Evolutionary conservation across 1,284 basidiomycete genomes (phyloP).

Genomic region (Inonotus hispidus): DNA sequence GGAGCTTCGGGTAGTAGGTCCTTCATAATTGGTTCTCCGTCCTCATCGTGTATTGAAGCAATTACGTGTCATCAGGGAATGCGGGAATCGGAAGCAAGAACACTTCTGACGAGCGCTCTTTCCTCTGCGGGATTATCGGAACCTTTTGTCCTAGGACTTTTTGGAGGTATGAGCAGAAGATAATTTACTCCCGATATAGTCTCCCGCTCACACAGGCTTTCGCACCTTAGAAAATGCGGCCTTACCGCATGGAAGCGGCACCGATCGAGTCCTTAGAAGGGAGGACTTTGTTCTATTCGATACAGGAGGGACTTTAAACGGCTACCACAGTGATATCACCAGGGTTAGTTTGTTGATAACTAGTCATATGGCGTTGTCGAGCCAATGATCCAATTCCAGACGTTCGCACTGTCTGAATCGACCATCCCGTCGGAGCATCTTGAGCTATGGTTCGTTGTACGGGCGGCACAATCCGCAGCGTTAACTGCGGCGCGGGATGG

Average conservation of each 20-base stretch:
- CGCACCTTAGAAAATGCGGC: constrained; percentile 69
- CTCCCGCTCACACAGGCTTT: not conserved
- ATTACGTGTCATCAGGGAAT: constrained; percentile 37
- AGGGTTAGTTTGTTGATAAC: constrained; percentile 41
- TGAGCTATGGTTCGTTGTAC: constrained; percentile 64
- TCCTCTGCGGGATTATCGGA: constrained; percentile 50
- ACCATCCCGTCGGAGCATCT: constrained; percentile 50
- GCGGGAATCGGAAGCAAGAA: constrained; percentile 46
- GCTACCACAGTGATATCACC: constrained; percentile 75
- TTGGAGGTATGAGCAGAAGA: constrained; percentile 64
- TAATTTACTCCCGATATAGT: not conserved
- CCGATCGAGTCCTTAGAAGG: constrained; percentile 50
- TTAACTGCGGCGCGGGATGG: constrained; percentile 44
- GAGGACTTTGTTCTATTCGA: constrained; percentile 78
- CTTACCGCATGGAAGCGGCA: constrained; percentile 76
- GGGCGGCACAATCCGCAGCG: constrained; percentile 57
- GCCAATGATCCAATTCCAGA: constrained; percentile 36
- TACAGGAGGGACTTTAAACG: constrained; percentile 63
- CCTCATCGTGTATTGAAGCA: not conserved
- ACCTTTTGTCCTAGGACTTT: constrained; percentile 61
- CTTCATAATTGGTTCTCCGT: not conserved
- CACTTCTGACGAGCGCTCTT: constrained; percentile 52
- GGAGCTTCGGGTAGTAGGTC: constrained; percentile 47
- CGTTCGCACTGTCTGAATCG: constrained; percentile 59
- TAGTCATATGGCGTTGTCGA: not conserved